phyloP scores from a whole-genome alignment of 805 yeast species.

The Zygosaccharomyces gambellarensis region DNA sequence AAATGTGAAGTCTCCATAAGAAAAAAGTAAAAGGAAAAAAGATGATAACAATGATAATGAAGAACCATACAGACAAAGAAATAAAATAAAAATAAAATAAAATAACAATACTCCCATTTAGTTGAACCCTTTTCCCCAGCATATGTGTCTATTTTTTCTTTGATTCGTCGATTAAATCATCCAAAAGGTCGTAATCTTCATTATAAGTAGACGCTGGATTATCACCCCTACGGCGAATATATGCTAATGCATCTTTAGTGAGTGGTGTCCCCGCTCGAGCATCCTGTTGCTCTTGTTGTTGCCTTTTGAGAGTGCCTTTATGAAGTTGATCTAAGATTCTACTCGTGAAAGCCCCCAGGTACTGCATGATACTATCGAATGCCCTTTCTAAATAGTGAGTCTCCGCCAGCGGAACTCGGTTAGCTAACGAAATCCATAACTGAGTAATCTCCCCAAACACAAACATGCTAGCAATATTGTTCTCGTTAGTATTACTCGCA shows the following conservation, averaged over 20 bases:
- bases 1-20: neutral
- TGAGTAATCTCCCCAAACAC: slow-evolving; percentile 16
- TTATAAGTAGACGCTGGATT: neutral
- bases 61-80: neutral
- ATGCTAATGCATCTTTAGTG: neutral
- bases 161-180: slow-evolving; percentile 18
- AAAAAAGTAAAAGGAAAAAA: neutral
- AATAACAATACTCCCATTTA: too few species aligned
- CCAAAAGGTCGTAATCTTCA: slow-evolving; percentile 22
- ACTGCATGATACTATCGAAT: slow-evolving; percentile 7
- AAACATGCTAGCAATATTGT: slow-evolving; percentile 10
- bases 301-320: neutral
- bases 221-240: neutral
- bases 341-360: slow-evolving; percentile 1
- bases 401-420: slow-evolving; percentile 9
- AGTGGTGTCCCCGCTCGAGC: neutral
- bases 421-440: slow-evolving; percentile 11
- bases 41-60: neutral
- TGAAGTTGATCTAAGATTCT: slow-evolving; percentile 2
- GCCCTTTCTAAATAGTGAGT: slow-evolving; percentile 11
- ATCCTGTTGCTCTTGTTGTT: neutral
- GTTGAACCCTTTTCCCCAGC: neutral
- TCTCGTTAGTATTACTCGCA: slow-evolving; percentile 12
- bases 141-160: slow-evolving; percentile 4
- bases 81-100: neutral